phyloP scores from a whole-genome alignment of 768 basidiomycete species.

The Clavaria fumosa region DNA sequence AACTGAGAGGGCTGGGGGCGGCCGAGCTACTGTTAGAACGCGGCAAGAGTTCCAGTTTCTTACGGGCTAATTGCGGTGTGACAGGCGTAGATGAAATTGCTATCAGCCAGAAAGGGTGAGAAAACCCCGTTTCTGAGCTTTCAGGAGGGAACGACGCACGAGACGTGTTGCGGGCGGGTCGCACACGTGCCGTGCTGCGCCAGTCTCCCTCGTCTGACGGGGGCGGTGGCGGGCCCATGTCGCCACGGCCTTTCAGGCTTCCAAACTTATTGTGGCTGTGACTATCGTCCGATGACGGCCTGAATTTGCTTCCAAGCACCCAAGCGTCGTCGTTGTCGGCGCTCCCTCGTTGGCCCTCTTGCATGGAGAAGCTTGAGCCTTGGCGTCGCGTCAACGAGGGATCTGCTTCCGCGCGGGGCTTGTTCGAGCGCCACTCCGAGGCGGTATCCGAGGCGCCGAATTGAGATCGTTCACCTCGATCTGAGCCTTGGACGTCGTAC shows the following conservation, averaged over 20 bases:
- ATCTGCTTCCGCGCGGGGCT: constrained; percentile 33
- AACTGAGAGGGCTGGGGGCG: constrained; percentile 60
- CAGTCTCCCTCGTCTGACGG: constrained; percentile 52
- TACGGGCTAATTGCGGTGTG: constrained; percentile 64
- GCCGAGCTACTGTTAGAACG: constrained; percentile 54
- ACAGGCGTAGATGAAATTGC: constrained; percentile 69
- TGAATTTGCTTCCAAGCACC: constrained; percentile 63
- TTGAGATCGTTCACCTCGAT: constrained; percentile 27
- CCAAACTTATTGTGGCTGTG: constrained; percentile 29
- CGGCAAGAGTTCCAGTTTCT: constrained; percentile 77
- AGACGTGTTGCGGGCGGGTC: constrained; percentile 36
- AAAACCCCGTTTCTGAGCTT: not conserved
- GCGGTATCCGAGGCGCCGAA: constrained; percentile 48
- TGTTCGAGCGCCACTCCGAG: constrained; percentile 59
- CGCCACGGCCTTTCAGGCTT: constrained; percentile 32
- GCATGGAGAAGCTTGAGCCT: constrained; percentile 37
- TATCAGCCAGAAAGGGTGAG: constrained; percentile 31
- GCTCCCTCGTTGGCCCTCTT: constrained; percentile 27
- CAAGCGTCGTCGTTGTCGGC: constrained; percentile 75
- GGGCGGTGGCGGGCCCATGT: constrained; percentile 32
- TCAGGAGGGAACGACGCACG: constrained; percentile 29
- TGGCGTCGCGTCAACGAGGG: constrained; percentile 35
- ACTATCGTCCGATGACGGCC: constrained; percentile 32
- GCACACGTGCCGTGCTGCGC: constrained; percentile 36
- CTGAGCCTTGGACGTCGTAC: constrained; percentile 38